Evolutionary conservation across 2,329 filamentous ascomycete species (phyloP), one percentile per base, ranked within the genome.

Genomic region (Cladosporium sphaerospermum): DNA sequence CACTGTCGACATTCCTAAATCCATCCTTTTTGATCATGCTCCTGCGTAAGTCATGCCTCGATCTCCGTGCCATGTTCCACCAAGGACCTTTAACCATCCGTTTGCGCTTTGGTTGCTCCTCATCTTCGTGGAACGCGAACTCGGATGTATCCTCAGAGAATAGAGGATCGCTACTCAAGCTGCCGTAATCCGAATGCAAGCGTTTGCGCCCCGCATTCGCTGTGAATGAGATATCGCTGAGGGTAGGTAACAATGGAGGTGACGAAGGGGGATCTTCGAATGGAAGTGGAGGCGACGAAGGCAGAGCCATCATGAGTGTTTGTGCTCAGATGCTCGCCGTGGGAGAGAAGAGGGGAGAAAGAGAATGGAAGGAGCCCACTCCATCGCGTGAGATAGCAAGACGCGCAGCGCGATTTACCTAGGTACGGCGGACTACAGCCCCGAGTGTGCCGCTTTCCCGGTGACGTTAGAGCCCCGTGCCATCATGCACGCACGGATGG

Each of bases 111-210:
- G 75, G 75, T 45, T 78, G 71, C 19, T 75, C 71, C 18, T 75
- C 71, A 62, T 87, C 87, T 61, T 85, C 84, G 56, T 86, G 58
- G 45, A 84, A 67, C 1, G 79, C 78, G 2, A 82, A 82, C 54
- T 87, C 84, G 6, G 65, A 66, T 2, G 60, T 61, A 61, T 88
- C 84, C 55, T 89, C 85, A 65, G 84, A 88, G 68, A 89, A 89
- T 23, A 88, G 78, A 3, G 84, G 84, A 62, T 89, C 85, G 63
- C 85, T 88, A 16, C 84, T 88, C 57, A 78, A 71, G 36, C 56
- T 59, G 55, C 59, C 67, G 44, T 62, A 62, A 34, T 66, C 66
- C 4, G 57, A 58, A 19, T 64, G 58, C 34, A 59, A 62, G 32
- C 67, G 62, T 53, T 69, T 70, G n/a, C 65, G 62, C 42, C 48